A percentile compares a stretch with the other conserved stretches of the same genome.
These are phyloP conservation scores for Bonia amplexicaulis DNA, from an alignment of 176 grass and related monocot species.

Conservation along the genomic window DNA sequence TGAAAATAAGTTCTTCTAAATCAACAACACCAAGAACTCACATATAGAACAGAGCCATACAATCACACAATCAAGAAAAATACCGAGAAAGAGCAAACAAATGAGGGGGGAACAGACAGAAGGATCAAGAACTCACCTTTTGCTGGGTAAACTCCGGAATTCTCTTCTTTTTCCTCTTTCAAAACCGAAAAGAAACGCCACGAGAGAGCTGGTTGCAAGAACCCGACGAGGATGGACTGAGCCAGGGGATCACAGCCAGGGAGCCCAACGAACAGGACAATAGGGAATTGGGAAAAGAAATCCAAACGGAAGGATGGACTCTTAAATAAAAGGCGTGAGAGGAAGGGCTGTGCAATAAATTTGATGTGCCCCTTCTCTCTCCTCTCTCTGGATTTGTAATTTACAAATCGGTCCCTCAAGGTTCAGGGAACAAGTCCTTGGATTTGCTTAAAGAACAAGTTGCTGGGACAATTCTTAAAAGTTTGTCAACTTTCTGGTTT, in stretches of 20 bases:
- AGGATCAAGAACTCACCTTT: conserved; percentile 39
- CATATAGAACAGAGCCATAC: background rate
- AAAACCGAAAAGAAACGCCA: background rate
- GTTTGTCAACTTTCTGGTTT: background rate
- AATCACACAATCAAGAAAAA: background rate
- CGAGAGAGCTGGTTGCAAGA: background rate
- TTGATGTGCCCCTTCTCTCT: background rate
- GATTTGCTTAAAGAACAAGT: conserved; percentile 29
- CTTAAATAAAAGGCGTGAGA: conserved; percentile 40
- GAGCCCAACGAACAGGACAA: conserved; percentile 26
- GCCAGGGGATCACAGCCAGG: background rate
- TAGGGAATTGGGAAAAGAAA: conserved; percentile 25
- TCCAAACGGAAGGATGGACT: conserved; percentile 22
- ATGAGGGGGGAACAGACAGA: background rate
- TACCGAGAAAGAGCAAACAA: background rate
- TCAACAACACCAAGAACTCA: background rate
- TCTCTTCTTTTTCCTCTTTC: background rate
- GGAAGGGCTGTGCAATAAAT: conserved; percentile 45
- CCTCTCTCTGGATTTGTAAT: conserved; percentile 6
- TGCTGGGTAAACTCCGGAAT: conserved; percentile 7
- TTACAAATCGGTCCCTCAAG: conserved; percentile 22
- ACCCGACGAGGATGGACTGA: background rate
- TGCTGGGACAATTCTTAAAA: background rate
- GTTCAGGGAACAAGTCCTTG: conserved; percentile 13
- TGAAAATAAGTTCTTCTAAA: background rate